Evolutionary conservation across 805 yeast genomes (phyloP), one percentile per base, ranked within the genome.

Genomic region (Myxozyma neglecta): DNA sequence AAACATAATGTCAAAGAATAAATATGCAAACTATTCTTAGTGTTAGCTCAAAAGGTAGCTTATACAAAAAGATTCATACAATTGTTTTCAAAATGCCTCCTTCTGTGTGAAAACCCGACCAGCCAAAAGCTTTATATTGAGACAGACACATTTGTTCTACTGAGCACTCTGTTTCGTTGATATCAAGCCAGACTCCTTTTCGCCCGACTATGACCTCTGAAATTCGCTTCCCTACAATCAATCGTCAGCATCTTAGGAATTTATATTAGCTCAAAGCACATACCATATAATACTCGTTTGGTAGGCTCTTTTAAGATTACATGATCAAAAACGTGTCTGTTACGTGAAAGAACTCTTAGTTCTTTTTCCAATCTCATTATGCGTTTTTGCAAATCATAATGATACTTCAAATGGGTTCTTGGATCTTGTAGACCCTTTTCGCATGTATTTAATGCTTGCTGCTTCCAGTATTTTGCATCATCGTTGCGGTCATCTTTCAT

Each of bases 31-130:
- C 36, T 69, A 72, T 68, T 0, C 24, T 10, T 7, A 14, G n/a
- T 3, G 32, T 18, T 9, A 16, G 37, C 47, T 16, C 29, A 20
- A 39, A 36, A 20, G 29, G 14, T 24, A 2, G 29, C 29, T 29
- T 13, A 32, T 10, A 11, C 13, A 29, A 8, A 8, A 13, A 10
- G 29, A n/a, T 6, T 18, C 66, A 42, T 57, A 63, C 67, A 24
- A 75, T 51, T 0, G 75, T 70, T 36, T 63, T 60, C 45, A 76
- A 47, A 29, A 73, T 66, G 6, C 77, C 68, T 50, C 70, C 70
- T 53, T 76, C 79, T 32, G 69, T 71, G 60, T 76, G 79, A 32
- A 70, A 72, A 7, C 79, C 78, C 16, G 59, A 44, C 70, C 71
- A 76, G 1, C 74, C 76, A 6, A 50, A 59, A 2, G 44, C 43